These are phyloP conservation scores for Citrus maxima DNA, from an alignment of 345 rosid genomes.

Conservation along the genomic window DNA sequence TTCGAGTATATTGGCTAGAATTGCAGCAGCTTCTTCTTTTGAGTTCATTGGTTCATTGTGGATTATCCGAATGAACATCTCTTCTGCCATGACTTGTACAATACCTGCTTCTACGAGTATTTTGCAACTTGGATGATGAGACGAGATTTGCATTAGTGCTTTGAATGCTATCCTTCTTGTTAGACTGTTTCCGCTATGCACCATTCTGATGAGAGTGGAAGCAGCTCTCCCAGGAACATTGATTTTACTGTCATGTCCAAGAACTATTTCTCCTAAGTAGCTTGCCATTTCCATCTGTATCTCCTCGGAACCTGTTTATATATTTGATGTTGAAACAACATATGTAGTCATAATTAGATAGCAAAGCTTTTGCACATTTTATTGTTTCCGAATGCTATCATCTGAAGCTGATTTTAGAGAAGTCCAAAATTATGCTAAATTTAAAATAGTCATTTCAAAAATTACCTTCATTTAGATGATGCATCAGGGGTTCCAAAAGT, in stretches of 20 bases:
- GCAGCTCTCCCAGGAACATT: slow-evolving; percentile 69
- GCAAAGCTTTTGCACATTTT: not conserved
- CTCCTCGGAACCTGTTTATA: slow-evolving; percentile 59
- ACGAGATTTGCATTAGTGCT: slow-evolving; percentile 68
- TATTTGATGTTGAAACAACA: slow-evolving; percentile 3
- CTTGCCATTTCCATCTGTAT: slow-evolving; percentile 65
- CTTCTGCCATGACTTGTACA: slow-evolving; percentile 61
- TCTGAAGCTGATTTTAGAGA: not conserved
- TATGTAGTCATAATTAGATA: not conserved
- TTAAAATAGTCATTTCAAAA: not conserved
- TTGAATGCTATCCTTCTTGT: slow-evolving; percentile 58
- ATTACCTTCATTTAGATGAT: slow-evolving; percentile 68
- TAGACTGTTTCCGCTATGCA: slow-evolving; percentile 49
- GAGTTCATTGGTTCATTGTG: slow-evolving; percentile 55
- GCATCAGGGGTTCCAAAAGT: slow-evolving; percentile 69
- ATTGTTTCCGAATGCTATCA: not conserved
- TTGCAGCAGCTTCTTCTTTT: slow-evolving; percentile 62
- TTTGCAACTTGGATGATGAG: slow-evolving; percentile 57
- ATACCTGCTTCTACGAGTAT: slow-evolving; percentile 58
- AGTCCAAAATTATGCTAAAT: not conserved
- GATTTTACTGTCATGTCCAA: slow-evolving; percentile 54
- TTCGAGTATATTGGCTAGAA: slow-evolving; percentile 74
- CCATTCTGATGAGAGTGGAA: slow-evolving; percentile 58
- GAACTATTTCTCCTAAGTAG: slow-evolving; percentile 62
- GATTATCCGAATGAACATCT: slow-evolving; percentile 59